Percentiles rank a stretch among this genome's conserved stretches.
These are phyloP conservation scores for Pueraria montana DNA, from an alignment of 306 rosid genomes.

Conservation along the genomic window DNA sequence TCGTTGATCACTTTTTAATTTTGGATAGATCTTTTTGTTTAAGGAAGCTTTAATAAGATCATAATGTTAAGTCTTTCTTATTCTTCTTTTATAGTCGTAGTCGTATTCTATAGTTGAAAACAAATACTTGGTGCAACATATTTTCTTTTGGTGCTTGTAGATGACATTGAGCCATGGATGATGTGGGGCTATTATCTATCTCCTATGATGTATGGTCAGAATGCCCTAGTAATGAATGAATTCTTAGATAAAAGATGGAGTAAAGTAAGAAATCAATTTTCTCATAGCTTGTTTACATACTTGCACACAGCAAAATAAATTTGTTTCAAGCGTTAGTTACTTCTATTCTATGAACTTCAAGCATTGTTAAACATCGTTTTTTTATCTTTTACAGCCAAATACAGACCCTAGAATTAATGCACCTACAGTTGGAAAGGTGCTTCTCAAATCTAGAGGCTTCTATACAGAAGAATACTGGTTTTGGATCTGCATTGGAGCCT, in stretches of 20 bases:
- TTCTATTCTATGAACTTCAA: constrained; percentile 18
- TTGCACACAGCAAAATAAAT: constrained; percentile 10
- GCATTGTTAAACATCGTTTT: background rate
- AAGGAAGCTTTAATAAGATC: background rate
- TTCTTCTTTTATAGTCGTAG: background rate
- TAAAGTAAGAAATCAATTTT: constrained; percentile 47
- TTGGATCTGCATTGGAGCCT: constrained; percentile 82
- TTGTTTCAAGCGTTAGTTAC: background rate
- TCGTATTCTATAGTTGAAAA: background rate
- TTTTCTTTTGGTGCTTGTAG: constrained; percentile 47
- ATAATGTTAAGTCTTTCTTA: background rate
- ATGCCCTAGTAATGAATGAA: constrained; percentile 78
- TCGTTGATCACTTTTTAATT: background rate
- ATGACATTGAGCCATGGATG: constrained; percentile 78
- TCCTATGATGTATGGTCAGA: constrained; percentile 91
- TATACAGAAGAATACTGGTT: constrained; percentile 70
- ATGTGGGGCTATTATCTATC: constrained; percentile 78
- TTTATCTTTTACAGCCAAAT: constrained; percentile 60
- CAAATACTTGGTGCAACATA: background rate
- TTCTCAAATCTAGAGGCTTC: constrained; percentile 70
- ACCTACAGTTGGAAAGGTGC: constrained; percentile 72
- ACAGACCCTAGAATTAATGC: constrained; percentile 49
- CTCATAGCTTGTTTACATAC: background rate
- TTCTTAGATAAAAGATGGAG: constrained; percentile 84
- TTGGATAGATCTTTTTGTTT: background rate